Percentiles rank a stretch among this genome's conserved stretches.
These are phyloP conservation scores for Ophiostoma sp. DNA, from an alignment of 2,329 filamentous ascomycete species.

Conservation along the genomic window DNA sequence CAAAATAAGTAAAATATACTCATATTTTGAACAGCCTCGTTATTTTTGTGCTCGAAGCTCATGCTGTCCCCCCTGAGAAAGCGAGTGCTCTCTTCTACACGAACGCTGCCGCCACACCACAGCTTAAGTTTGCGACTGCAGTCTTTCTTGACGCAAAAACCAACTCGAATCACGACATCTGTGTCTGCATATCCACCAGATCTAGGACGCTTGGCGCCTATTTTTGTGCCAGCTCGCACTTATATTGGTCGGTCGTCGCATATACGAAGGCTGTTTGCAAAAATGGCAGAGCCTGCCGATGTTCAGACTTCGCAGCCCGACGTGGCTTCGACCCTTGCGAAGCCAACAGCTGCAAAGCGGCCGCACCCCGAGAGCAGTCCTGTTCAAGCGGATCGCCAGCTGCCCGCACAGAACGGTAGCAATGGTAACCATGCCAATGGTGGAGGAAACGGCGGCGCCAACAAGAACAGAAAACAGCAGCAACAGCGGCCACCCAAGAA, in stretches of 20 bases:
- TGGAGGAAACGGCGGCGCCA: not conserved
- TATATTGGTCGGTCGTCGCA: not conserved
- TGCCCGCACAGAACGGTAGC: conserved; percentile 7
- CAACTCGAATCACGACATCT: conserved; percentile 19
- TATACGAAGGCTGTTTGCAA: not conserved
- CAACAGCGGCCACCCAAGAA: conserved; percentile 37
- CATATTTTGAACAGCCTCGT: not conserved
- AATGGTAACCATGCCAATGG: conserved; percentile 25
- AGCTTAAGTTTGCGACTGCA: not conserved
- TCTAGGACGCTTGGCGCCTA: not conserved
- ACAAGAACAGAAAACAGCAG: conserved; percentile 10
- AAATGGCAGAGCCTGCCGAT: not conserved
- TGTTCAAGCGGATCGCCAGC: not conserved
- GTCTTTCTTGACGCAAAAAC: conserved; percentile 12
- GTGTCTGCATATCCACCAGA: not conserved
- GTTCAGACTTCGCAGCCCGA: not conserved
- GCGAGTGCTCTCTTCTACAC: not conserved
- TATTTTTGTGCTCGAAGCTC: not conserved
- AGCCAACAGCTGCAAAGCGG: conserved; percentile 17
- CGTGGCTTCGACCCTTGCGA: not conserved
- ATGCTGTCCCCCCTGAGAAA: conserved; percentile 8
- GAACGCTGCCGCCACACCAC: not conserved
- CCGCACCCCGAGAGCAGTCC: conserved; percentile 25
- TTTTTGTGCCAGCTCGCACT: not conserved
- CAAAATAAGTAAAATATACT: not conserved